Conservation (phyloP, 1,284 basidiomycete species). For the Anthracocystis setariae region DNA sequence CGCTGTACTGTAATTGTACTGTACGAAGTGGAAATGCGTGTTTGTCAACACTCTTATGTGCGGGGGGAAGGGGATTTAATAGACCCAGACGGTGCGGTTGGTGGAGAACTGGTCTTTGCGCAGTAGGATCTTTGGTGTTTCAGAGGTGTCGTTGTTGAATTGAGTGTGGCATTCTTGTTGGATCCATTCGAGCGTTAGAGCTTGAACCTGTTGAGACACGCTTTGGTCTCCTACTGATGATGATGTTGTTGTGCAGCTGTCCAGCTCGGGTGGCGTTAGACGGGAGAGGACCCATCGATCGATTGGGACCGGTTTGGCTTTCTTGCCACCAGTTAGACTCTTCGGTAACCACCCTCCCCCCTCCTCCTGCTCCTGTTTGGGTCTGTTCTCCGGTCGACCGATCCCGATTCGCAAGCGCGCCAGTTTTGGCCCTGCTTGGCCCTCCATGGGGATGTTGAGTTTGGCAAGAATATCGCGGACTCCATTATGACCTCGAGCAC, state of each 20-base stretch:
- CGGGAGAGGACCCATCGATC: conserved; percentile 34
- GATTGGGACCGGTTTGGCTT: conserved; percentile 5
- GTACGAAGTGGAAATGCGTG: no score
- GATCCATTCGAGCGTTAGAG: conserved; percentile 15
- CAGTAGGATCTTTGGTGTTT: neutral
- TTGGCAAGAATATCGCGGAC: conserved; percentile 21
- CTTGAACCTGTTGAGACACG: conserved; percentile 5
- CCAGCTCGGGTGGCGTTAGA: conserved; percentile 7
- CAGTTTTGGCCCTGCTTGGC: neutral
- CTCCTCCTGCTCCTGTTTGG: neutral
- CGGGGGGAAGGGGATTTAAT: conserved; percentile 1
- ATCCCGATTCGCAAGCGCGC: conserved; percentile 25
- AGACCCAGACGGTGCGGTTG: conserved; percentile 29
- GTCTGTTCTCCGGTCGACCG: conserved; percentile 13
- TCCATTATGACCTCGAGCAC: conserved; percentile 40
- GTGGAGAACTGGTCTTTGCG: conserved; percentile 36
- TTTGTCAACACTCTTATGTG: neutral
- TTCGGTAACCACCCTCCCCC: conserved; percentile 4
- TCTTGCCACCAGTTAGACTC: neutral
- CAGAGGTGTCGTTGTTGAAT: neutral
- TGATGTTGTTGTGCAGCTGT: conserved; percentile 19
- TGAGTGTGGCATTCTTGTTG: neutral
- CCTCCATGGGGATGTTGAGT: conserved; percentile 6
- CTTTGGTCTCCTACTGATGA: no score
- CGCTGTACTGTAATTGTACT: neutral